A percentile compares a stretch with the other conserved stretches of the same genome.
Evolutionary conservation across 2,329 filamentous ascomycete genomes (phyloP).

Genomic region (Nemania abortiva): DNA sequence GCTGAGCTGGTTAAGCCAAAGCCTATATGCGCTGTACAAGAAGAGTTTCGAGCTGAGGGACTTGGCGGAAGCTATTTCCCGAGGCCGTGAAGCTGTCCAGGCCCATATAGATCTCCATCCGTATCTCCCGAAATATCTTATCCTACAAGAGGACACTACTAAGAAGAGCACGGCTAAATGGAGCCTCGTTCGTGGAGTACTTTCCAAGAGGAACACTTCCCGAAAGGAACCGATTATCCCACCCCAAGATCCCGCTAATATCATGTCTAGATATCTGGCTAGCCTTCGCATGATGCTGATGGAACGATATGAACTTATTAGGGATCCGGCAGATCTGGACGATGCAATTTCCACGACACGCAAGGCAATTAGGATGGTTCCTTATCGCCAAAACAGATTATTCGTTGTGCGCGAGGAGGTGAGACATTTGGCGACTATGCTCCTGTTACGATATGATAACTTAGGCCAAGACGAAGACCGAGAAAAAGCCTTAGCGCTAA

Average conservation of each 20-base stretch:
- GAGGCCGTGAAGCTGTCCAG: neutral
- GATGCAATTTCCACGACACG: neutral
- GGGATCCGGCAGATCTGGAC: neutral
- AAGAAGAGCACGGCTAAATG: no score
- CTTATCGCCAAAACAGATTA: no score
- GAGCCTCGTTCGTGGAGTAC: no score
- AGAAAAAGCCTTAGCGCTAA: no score
- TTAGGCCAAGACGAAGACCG: no score
- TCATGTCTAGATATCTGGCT: no score
- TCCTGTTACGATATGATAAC: no score
- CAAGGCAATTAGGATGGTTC: neutral
- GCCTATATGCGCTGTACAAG: neutral
- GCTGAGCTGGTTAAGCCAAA: neutral
- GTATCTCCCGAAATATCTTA: neutral
- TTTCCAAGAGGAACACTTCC: no score
- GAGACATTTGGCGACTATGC: no score
- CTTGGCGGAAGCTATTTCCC: neutral
- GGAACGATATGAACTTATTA: neutral
- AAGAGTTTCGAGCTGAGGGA: neutral
- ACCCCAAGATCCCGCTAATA: no score
- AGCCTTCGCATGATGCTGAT: neutral
- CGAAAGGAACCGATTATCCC: no score
- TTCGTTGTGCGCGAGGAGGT: no score
- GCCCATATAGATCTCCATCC: neutral
- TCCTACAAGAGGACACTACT: neutral